Conservation (phyloP, 1,284 basidiomycete genomes). For the Fomitopsis palustris region DNA sequence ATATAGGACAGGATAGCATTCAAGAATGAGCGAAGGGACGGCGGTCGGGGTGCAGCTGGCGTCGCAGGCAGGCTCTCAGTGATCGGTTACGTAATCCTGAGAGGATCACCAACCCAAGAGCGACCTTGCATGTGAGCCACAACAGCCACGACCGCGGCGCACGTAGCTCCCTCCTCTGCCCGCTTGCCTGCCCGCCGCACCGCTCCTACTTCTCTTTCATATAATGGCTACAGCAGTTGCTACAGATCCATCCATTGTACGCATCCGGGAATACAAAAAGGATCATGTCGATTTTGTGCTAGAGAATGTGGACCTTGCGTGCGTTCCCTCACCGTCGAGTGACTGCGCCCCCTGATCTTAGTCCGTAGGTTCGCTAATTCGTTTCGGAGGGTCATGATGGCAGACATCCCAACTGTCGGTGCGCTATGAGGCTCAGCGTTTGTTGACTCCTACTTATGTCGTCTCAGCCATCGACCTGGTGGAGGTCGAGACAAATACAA, state of each 20-base stretch:
- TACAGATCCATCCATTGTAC: constrained; percentile 46
- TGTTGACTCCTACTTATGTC: neutral
- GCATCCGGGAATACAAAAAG: constrained; percentile 75
- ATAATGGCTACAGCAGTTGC: constrained; percentile 28
- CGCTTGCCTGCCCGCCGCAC: neutral
- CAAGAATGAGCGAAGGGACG: too few relatives aligned
- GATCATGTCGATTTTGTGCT: constrained; percentile 86
- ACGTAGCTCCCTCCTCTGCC: too few relatives aligned
- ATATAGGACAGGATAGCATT: too few relatives aligned
- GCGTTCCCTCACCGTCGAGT: constrained; percentile 25
- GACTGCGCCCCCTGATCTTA: constrained; percentile 4
- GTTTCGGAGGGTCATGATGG: constrained; percentile 86
- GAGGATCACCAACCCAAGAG: neutral
- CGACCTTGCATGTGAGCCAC: too few relatives aligned
- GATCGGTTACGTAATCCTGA: neutral
- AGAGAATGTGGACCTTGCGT: constrained; percentile 92
- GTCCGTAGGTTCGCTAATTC: constrained; percentile 79
- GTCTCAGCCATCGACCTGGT: constrained; percentile 92
- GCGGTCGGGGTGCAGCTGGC: too few relatives aligned
- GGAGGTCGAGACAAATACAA: constrained; percentile 89
- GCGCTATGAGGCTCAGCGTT: constrained; percentile 30
- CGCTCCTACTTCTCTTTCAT: neutral
- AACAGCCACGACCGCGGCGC: neutral
- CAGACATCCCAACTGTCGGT: constrained; percentile 94
- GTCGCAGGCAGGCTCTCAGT: too few relatives aligned